Conservation (phyloP, 306 rosid genomes). For the Sindora glabra region DNA sequence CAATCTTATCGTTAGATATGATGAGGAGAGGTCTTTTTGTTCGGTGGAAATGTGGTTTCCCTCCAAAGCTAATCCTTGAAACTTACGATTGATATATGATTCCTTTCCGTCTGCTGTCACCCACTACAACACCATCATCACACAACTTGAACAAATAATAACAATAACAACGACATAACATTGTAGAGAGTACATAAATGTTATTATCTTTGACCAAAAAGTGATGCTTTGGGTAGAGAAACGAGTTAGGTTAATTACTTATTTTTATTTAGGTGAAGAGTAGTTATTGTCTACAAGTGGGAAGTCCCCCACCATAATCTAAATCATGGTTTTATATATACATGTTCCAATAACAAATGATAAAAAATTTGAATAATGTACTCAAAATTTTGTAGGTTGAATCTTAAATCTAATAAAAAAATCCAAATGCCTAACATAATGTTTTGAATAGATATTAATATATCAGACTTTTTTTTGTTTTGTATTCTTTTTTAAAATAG, state of each 20-base stretch:
- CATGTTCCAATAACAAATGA: too few species aligned
- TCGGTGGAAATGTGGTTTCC: conserved; percentile 25
- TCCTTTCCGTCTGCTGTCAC: conserved; percentile 5
- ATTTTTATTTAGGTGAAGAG: neutral
- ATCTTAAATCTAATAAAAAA: too few species aligned
- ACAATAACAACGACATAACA: neutral
- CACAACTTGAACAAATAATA: too few species aligned
- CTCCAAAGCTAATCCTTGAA: conserved; percentile 22
- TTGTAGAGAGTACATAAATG: too few species aligned
- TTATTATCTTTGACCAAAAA: conserved; percentile 10
- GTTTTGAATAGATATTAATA: too few species aligned
- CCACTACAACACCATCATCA: conserved; percentile 5
- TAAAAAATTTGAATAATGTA: too few species aligned
- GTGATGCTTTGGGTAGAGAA: neutral
- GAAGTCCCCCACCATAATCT: too few species aligned
- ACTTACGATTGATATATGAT: neutral
- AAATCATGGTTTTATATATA: too few species aligned
- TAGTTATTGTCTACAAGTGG: neutral
- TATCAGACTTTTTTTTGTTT: neutral
- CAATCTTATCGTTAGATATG: conserved; percentile 8
- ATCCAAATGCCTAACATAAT: neutral
- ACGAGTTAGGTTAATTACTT: neutral
- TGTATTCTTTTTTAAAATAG: too few species aligned
- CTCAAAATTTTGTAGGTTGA: too few species aligned
- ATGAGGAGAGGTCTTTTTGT: conserved; percentile 7